These are phyloP conservation scores for Dendryphion nanum DNA, from an alignment of 2,329 filamentous ascomycete species.

Conservation along the genomic window DNA sequence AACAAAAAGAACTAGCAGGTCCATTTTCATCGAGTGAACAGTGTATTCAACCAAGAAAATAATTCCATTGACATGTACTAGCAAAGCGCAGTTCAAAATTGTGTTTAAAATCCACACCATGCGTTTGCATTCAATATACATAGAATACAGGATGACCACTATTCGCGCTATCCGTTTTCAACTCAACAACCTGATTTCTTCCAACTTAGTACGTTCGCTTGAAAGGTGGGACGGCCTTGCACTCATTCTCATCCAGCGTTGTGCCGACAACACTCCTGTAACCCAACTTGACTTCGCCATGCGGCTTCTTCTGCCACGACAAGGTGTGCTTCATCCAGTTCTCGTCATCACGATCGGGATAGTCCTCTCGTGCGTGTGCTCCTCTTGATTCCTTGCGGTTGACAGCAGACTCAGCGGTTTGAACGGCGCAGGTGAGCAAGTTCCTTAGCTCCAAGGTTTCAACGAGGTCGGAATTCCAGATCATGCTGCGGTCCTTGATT, in stretches of 20 bases:
- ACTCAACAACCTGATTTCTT: constrained; percentile 1
- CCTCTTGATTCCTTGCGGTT: constrained; percentile 97
- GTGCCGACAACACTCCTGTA: constrained; percentile 81
- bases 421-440: constrained; percentile 91
- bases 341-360: constrained; percentile 87
- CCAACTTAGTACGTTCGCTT: constrained; percentile 82
- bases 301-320: constrained; percentile 89
- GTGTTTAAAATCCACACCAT: no score
- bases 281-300: constrained; percentile 79
- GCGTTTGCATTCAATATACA: constrained; percentile 28
- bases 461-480: constrained; percentile 97
- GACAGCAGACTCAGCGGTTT: constrained; percentile 87
- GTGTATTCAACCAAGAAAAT: no score
- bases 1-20: no score
- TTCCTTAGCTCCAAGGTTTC: constrained; percentile 96
- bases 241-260: constrained; percentile 93
- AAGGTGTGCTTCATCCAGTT: constrained; percentile 99
- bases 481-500: constrained; percentile 99
- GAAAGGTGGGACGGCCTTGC: constrained; percentile 94
- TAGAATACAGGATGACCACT: constrained; percentile 33
- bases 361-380: constrained; percentile 96
- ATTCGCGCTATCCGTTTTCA: no score
- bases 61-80: no score
- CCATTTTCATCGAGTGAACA: no score
- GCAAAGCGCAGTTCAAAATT: no score